Conservation (phyloP, 768 basidiomycete species). For the Coprinopsis marcescibilis region DNA sequence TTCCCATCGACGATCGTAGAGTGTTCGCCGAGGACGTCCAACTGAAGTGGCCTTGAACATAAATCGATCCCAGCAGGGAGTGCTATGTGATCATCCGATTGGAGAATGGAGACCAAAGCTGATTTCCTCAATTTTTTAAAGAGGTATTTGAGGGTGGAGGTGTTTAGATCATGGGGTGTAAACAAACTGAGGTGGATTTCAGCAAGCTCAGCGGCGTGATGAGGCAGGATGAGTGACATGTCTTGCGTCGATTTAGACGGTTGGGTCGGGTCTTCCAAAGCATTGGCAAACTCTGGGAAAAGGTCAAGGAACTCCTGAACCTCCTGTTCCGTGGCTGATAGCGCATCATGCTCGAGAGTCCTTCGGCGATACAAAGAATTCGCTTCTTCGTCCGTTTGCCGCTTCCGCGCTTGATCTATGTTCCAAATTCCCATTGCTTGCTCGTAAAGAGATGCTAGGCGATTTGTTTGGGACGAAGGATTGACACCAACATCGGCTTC, state of each 20-base stretch:
- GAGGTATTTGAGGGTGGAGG: background rate
- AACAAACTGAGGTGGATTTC: constrained; percentile 45
- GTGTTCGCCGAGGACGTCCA: constrained; percentile 40
- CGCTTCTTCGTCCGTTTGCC: constrained; percentile 55
- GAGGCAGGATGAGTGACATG: constrained; percentile 24
- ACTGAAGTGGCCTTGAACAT: constrained; percentile 44
- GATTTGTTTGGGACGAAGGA: constrained; percentile 21
- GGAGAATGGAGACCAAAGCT: constrained; percentile 28
- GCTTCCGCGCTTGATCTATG: constrained; percentile 67
- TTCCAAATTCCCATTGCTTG: constrained; percentile 79
- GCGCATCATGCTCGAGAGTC: constrained; percentile 43
- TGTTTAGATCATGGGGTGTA: background rate
- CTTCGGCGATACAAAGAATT: constrained; percentile 74
- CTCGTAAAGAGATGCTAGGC: constrained; percentile 54
- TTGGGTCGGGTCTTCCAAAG: constrained; percentile 27
- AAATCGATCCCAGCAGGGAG: constrained; percentile 44
- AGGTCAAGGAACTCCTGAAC: constrained; percentile 77
- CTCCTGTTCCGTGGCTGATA: constrained; percentile 70
- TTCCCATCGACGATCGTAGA: constrained; percentile 12
- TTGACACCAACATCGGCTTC: constrained; percentile 40
- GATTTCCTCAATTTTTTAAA: constrained; percentile 23
- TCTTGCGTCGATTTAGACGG: constrained; percentile 12
- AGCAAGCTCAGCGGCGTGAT: constrained; percentile 35
- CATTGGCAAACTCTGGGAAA: constrained; percentile 81
- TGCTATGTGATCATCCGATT: constrained; percentile 17